phyloP scores from a whole-genome alignment of 2,329 filamentous ascomycete species.

The Furcasterigmium furcatum region DNA sequence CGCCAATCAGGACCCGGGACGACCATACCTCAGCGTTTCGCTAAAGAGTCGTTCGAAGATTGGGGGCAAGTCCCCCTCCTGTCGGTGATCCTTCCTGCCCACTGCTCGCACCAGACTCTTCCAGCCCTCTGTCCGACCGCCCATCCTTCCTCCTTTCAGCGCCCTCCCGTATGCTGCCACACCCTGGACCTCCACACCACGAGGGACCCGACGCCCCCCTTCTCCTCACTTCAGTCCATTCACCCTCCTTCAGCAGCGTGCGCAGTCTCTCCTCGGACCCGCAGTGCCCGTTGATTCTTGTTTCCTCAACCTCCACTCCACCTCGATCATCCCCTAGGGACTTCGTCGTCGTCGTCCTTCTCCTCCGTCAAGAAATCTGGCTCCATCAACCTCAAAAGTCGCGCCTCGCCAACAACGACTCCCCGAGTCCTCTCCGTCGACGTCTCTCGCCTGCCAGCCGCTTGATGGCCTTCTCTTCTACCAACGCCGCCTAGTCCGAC shows the following conservation, averaged over 20 bases:
- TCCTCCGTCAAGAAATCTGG: neutral
- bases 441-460: neutral
- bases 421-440: neutral
- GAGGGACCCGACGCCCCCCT: no score
- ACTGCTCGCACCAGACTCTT: neutral
- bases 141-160: neutral
- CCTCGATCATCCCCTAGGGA: neutral
- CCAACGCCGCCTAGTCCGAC: neutral
- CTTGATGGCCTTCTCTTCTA: no score
- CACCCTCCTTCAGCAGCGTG: neutral
- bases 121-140: neutral
- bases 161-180: no score
- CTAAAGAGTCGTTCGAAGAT: neutral
- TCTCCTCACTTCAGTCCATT: no score
- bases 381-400: neutral
- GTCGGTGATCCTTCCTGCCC: neutral
- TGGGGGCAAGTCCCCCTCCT: neutral
- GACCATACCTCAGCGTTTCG: slow-evolving; percentile 1
- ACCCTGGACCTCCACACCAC: no score
- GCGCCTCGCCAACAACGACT: neutral
- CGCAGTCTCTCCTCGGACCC: neutral
- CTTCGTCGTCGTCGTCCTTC: slow-evolving; percentile 5
- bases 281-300: neutral
- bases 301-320: neutral
- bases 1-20: neutral